phyloP scores from a whole-genome alignment of 2,329 filamentous ascomycete genomes.

The Trichophyton rubrum region DNA sequence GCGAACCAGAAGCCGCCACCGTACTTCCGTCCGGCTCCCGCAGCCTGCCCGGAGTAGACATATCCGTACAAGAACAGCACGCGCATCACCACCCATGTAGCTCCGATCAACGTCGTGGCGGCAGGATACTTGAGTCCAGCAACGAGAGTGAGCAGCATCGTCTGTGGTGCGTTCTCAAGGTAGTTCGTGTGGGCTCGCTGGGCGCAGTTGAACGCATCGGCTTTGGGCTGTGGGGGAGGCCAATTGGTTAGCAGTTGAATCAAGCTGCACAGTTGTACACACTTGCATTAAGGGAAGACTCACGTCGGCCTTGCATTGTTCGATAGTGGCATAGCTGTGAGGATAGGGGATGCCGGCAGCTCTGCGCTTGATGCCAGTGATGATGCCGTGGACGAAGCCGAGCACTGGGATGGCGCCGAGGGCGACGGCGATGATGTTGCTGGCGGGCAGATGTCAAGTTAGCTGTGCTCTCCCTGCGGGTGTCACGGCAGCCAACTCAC shows the following conservation, averaged over 20 bases:
- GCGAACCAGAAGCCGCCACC: slow-evolving; percentile 29
- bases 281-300: slow-evolving; percentile 3
- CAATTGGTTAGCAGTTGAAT: background rate
- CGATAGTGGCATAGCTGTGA: slow-evolving; percentile 44
- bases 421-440: slow-evolving; percentile 44
- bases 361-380: slow-evolving; percentile 38
- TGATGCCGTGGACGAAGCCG: slow-evolving; percentile 38
- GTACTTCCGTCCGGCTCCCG: slow-evolving; percentile 27
- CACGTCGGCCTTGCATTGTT: slow-evolving; percentile 40
- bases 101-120: slow-evolving; percentile 35
- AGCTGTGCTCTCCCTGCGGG: background rate
- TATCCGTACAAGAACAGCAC: slow-evolving; percentile 39
- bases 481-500: slow-evolving; percentile 20
- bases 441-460: slow-evolving; percentile 18
- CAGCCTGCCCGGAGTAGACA: slow-evolving; percentile 27
- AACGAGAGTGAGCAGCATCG: slow-evolving; percentile 41
- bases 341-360: slow-evolving; percentile 45
- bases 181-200: slow-evolving; percentile 48
- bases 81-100: slow-evolving; percentile 40
- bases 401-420: slow-evolving; percentile 44
- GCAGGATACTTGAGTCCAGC: slow-evolving; percentile 43
- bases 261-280: background rate
- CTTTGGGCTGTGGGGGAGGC: slow-evolving; percentile 23
- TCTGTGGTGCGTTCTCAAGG: slow-evolving; percentile 44
- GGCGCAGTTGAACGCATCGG: slow-evolving; percentile 41